phyloP scores from a whole-genome alignment of 2,329 filamentous ascomycete species.

The Beauveria scarabaeidicola region DNA sequence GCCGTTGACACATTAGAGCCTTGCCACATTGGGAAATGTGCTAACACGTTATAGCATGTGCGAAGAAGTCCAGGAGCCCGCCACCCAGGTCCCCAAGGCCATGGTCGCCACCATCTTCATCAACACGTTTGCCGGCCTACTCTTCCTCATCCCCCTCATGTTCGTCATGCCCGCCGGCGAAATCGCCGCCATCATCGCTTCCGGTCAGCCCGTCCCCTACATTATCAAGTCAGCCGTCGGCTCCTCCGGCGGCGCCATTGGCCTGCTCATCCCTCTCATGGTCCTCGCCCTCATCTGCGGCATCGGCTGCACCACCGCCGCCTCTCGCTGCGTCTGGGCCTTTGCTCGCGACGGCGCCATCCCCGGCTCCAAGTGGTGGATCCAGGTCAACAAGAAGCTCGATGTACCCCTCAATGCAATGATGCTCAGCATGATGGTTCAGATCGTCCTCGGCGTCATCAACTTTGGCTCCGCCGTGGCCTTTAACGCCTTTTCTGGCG shows the following conservation, averaged over 20 bases:
- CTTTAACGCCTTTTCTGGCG: constrained; percentile 65
- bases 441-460: constrained; percentile 56
- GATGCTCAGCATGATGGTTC: constrained; percentile 60
- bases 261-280: constrained; percentile 54
- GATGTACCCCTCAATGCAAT: constrained; percentile 63
- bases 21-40: background rate
- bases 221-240: constrained; percentile 58
- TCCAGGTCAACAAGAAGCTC: constrained; percentile 50
- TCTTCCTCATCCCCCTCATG: constrained; percentile 60
- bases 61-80: constrained; percentile 59
- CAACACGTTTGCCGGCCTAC: constrained; percentile 57
- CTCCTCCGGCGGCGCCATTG: constrained; percentile 51
- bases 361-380: constrained; percentile 54
- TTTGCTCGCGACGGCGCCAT: constrained; percentile 64
- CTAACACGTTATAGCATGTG: constrained; percentile 48
- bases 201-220: constrained; percentile 53
- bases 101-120: constrained; percentile 61
- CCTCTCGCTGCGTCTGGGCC: constrained; percentile 60
- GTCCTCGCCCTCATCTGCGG: constrained; percentile 60
- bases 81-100: constrained; percentile 62
- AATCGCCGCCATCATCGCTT: constrained; percentile 42
- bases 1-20: no score
- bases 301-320: constrained; percentile 59
- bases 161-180: constrained; percentile 60
- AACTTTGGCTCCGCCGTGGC: constrained; percentile 61